phyloP scores from a whole-genome alignment of 2,329 filamentous ascomycete species.

The Hypomyces perniciosus region DNA sequence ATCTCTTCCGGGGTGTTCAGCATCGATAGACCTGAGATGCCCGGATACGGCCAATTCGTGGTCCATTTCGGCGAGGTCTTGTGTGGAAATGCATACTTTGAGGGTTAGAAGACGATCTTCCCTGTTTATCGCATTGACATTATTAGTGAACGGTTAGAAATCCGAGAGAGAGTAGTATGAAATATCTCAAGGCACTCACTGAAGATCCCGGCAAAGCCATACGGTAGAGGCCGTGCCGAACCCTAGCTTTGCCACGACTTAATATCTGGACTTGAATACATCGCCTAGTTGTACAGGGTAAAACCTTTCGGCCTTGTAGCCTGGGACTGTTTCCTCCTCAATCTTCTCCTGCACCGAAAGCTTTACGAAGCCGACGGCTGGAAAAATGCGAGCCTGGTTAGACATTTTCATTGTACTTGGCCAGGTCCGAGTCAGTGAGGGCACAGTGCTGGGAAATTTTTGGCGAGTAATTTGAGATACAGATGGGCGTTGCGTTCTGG shows the following conservation, averaged over 20 bases:
- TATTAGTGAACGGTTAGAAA: neutral
- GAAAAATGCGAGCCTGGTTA: neutral
- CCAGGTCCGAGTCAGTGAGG: no score
- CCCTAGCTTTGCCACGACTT: slow-evolving; percentile 22
- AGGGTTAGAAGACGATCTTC: neutral
- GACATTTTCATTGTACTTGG: no score
- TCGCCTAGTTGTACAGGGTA: slow-evolving; percentile 21
- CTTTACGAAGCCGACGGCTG: neutral
- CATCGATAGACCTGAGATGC: neutral
- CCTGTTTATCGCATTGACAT: neutral
- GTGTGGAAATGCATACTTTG: slow-evolving; percentile 2
- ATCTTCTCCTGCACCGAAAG: slow-evolving; percentile 2
- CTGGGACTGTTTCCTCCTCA: slow-evolving; percentile 21
- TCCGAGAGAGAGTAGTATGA: no score
- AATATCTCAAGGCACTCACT: slow-evolving; percentile 9
- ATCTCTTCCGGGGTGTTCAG: neutral
- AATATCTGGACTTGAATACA: slow-evolving; percentile 18
- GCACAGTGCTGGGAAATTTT: no score
- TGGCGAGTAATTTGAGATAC: no score
- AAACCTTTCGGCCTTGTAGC: slow-evolving; percentile 18
- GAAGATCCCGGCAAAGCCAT: slow-evolving; percentile 21
- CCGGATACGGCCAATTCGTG: neutral
- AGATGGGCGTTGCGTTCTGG: no score
- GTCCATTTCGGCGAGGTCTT: no score
- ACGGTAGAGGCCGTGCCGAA: slow-evolving; percentile 22